Percentiles rank a stretch among this genome's conserved stretches.
Evolutionary conservation across 176 grass and related monocot species (phyloP).

Genomic region (Alloteropsis semialata): DNA sequence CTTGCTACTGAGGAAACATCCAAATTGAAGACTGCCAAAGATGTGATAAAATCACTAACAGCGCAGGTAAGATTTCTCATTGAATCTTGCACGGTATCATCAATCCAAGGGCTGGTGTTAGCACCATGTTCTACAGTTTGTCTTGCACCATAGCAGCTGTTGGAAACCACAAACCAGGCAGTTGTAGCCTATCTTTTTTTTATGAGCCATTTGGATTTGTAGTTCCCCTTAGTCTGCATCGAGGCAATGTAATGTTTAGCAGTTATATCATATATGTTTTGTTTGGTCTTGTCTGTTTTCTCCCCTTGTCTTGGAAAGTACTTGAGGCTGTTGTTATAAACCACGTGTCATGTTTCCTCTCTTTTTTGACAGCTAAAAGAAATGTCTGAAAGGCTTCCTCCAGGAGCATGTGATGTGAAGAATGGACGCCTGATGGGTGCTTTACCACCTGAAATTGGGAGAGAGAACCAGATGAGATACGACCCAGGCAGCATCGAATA

Average conservation of each 20-base stretch:
- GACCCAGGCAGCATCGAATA: conserved; percentile 20
- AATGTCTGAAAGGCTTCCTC: conserved; percentile 77
- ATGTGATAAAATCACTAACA: conserved; percentile 91
- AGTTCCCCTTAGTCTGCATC: not conserved
- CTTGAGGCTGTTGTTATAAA: not conserved
- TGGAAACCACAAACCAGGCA: not conserved
- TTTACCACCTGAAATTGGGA: conserved; percentile 25
- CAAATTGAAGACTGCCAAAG: conserved; percentile 80
- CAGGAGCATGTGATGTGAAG: conserved; percentile 42
- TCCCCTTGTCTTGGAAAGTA: not conserved
- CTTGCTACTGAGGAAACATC: conserved; percentile 74
- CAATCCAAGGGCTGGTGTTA: not conserved
- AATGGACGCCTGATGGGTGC: conserved; percentile 6
- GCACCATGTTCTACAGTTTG: not conserved
- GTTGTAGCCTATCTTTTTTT: not conserved
- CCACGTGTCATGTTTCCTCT: not conserved
- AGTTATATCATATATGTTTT: not conserved
- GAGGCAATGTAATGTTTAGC: not conserved
- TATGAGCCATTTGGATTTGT: not conserved
- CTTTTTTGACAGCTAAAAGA: conserved; percentile 72
- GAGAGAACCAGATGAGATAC: conserved; percentile 39
- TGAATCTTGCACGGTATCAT: not conserved
- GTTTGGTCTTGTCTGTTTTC: not conserved
- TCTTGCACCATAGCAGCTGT: not conserved
- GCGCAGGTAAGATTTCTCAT: conserved; percentile 57